Conservation (phyloP, 495 filamentous ascomycete genomes). For the Penicillium cataractarum region DNA sequence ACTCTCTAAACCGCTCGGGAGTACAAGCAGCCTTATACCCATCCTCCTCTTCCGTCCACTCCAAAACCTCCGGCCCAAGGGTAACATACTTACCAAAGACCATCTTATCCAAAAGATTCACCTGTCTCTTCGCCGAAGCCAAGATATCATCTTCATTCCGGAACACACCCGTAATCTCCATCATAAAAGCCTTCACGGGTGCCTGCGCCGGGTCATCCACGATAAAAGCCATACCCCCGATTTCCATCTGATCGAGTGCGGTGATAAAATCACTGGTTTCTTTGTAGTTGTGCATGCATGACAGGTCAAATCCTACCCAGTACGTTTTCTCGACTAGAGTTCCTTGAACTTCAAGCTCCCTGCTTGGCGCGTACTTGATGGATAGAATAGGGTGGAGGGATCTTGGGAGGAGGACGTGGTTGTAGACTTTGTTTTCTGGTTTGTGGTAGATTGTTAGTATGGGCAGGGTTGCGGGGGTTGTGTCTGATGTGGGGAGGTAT, state of each 20-base stretch:
- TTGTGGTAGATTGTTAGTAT: not conserved
- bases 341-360: not conserved
- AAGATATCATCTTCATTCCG: not conserved
- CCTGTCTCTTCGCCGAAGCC: conserved; percentile 5
- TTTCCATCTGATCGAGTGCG: not conserved
- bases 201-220: not conserved
- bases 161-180: conserved; percentile 1
- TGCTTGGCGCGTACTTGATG: not conserved
- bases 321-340: not conserved
- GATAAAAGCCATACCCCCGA: not conserved
- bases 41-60: not conserved
- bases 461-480: not conserved
- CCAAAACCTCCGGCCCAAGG: conserved; percentile 11
- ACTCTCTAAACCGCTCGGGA: not conserved
- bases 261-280: not conserved
- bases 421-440: not conserved
- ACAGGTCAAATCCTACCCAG: not conserved
- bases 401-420: not conserved
- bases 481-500: not conserved
- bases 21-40: not conserved
- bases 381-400: not conserved
- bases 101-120: conserved; percentile 5
- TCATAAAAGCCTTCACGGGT: not conserved
- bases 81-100: conserved; percentile 7
- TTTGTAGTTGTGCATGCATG: not conserved